Evolutionary conservation across 2,329 filamentous ascomycete species (phyloP).

Genomic region (Biscogniauxia marginata): DNA sequence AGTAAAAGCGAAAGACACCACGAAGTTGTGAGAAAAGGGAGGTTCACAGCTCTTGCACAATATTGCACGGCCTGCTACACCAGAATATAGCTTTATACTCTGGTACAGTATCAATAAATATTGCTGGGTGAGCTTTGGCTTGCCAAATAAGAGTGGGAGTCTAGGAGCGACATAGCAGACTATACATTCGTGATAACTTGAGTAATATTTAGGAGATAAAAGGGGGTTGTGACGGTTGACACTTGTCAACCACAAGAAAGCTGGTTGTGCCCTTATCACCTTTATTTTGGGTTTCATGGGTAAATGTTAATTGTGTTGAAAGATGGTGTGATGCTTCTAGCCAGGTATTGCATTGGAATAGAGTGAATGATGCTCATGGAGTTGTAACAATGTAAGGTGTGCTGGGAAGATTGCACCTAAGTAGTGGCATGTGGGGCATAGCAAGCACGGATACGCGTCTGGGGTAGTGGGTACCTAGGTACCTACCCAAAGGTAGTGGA

Average conservation of each 20-base stretch:
- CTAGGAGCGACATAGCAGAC: too few relatives aligned
- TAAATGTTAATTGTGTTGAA: not conserved
- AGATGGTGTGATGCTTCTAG: not conserved
- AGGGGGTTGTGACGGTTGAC: not conserved
- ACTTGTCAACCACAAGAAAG: not conserved
- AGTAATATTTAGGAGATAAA: not conserved
- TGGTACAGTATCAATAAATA: too few relatives aligned
- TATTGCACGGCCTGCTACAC: constrained; percentile 8
- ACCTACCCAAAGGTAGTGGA: constrained; percentile 3
- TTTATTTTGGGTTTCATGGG: not conserved
- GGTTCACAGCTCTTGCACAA: constrained; percentile 10
- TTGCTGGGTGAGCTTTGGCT: not conserved
- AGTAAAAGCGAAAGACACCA: not conserved
- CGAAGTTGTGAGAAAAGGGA: constrained; percentile 2
- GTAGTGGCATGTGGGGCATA: not conserved
- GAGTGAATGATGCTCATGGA: not conserved
- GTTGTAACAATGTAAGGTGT: not conserved
- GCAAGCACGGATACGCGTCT: not conserved
- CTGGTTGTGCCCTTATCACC: not conserved
- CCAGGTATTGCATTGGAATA: not conserved
- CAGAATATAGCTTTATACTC: not conserved
- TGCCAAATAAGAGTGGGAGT: not conserved
- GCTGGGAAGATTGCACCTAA: not conserved
- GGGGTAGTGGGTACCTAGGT: not conserved
- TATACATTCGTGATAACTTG: not conserved